A percentile compares a stretch with the other conserved stretches of the same genome.
Conservation (phyloP, 192 early-diverging fungal species). For the Martensiomyces pterosporus region DNA sequence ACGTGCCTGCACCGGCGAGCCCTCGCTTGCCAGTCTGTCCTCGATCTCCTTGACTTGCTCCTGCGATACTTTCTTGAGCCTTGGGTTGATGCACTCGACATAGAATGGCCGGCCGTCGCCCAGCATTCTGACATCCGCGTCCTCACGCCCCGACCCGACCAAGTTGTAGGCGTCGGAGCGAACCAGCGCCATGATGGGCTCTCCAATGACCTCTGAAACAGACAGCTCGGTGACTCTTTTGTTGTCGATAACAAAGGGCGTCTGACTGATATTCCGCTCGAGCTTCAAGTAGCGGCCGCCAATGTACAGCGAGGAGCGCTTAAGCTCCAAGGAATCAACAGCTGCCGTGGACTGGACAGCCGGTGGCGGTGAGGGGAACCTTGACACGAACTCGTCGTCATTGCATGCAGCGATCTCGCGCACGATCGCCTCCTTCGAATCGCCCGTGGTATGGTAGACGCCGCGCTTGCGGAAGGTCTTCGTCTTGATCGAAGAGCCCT, state of each 20-base stretch:
- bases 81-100: constrained; percentile 80
- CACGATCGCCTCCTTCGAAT: constrained; percentile 10
- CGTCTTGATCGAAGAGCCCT: constrained; percentile 9
- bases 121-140: constrained; percentile 93
- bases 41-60: constrained; percentile 50
- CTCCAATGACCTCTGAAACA: constrained; percentile 75
- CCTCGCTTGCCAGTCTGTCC: constrained; percentile 33
- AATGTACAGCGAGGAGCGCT: constrained; percentile 56
- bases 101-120: constrained; percentile 91
- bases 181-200: constrained; percentile 54
- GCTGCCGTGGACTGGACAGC: constrained; percentile 49
- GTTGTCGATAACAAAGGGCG: constrained; percentile 74
- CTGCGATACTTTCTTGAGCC: constrained; percentile 32
- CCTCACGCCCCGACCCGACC: constrained; percentile 82
- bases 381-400: too few relatives aligned
- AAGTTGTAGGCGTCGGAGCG: constrained; percentile 70
- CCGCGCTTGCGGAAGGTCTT: constrained; percentile 25
- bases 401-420: constrained; percentile 12
- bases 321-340: too few relatives aligned
- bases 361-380: constrained; percentile 6
- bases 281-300: constrained; percentile 74
- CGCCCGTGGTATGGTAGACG: constrained; percentile 8
- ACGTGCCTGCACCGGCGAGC: constrained; percentile 54
- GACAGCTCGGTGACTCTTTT: constrained; percentile 65
- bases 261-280: constrained; percentile 74